Evolutionary conservation across 768 basidiomycete species (phyloP).

Genomic region (Amanita pseudoporphyria): DNA sequence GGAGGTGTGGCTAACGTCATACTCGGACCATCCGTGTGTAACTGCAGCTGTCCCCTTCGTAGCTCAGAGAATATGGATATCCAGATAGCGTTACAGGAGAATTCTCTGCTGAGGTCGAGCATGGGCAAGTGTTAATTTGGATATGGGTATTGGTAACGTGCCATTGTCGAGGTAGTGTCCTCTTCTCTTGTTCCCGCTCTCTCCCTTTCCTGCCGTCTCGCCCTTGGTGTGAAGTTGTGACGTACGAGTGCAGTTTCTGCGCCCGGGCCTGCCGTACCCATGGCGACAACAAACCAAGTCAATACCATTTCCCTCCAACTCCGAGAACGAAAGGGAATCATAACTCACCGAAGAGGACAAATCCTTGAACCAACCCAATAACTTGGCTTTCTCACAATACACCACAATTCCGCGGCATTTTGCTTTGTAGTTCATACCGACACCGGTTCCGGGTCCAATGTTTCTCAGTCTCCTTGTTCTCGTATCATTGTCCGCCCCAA

Average conservation of each 20-base stretch:
- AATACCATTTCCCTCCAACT: not conserved
- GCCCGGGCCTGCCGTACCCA: not conserved
- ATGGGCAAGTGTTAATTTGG: no score
- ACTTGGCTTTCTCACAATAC: not conserved
- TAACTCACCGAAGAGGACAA: no score
- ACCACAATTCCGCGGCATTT: not conserved
- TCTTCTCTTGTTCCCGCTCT: not conserved
- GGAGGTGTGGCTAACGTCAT: not conserved
- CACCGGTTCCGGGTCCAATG: not conserved
- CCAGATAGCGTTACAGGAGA: no score
- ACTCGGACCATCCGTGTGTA: not conserved
- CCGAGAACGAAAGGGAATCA: not conserved
- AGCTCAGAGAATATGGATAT: not conserved
- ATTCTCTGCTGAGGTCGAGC: not conserved
- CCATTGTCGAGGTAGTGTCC: not conserved
- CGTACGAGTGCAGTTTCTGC: no score
- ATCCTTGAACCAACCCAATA: not conserved
- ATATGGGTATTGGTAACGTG: not conserved
- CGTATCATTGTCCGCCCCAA: no score
- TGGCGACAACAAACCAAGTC: not conserved
- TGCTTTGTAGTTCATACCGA: no score
- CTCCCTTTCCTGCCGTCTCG: no score
- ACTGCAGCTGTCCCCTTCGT: not conserved
- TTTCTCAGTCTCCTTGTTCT: not conserved
- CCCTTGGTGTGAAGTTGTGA: no score